Conservation (phyloP, 768 basidiomycete genomes). For the Leccinum aurantiacum region DNA sequence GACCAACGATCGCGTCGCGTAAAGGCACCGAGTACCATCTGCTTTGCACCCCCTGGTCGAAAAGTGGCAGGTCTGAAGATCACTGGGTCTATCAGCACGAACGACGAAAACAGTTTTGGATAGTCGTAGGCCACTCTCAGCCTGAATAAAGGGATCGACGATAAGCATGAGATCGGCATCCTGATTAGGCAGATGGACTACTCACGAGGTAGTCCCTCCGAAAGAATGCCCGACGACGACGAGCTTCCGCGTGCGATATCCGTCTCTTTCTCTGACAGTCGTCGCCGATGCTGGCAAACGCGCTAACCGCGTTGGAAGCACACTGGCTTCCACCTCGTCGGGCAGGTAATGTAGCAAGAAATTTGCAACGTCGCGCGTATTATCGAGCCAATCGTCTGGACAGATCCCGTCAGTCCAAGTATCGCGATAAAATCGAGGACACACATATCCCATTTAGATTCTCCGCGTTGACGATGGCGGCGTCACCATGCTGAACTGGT, state of each 20-base stretch:
- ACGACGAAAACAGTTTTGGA: constrained; percentile 66
- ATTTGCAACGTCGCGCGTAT: constrained; percentile 73
- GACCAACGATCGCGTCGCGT: constrained; percentile 62
- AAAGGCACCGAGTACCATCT: constrained; percentile 45
- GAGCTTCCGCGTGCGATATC: constrained; percentile 54
- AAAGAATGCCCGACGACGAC: constrained; percentile 82
- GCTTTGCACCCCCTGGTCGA: background rate
- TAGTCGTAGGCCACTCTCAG: constrained; percentile 64
- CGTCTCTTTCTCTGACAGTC: constrained; percentile 41
- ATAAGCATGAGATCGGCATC: background rate
- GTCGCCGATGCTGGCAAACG: constrained; percentile 47
- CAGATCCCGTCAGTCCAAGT: background rate
- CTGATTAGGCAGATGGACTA: constrained; percentile 9
- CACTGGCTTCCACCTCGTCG: constrained; percentile 26
- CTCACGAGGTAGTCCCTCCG: constrained; percentile 76
- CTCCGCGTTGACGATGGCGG: constrained; percentile 66
- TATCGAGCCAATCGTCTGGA: constrained; percentile 76
- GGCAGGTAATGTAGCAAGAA: constrained; percentile 74
- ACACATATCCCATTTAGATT: constrained; percentile 62
- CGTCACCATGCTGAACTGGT: constrained; percentile 81
- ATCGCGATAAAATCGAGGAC: background rate
- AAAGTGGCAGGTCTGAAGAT: constrained; percentile 35
- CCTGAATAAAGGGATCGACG: constrained; percentile 26
- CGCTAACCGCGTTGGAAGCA: constrained; percentile 53
- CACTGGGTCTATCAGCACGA: constrained; percentile 82